Base-by-base conservation (phyloP, 352 stramenopile genomes). In the Pythium phragmitis region DNA sequence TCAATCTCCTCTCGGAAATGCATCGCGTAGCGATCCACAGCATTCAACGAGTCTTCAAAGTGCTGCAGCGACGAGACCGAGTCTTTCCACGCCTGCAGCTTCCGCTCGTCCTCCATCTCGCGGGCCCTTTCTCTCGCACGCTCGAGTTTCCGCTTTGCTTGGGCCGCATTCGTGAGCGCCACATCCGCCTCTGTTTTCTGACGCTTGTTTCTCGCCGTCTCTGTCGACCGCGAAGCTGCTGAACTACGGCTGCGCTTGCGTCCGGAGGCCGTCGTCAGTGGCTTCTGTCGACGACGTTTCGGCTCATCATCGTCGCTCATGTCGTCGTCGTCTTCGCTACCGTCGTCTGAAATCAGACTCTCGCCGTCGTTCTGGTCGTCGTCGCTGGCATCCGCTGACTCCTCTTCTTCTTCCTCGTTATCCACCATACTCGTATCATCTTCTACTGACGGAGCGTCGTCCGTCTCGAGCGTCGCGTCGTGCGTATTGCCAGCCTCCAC, bases 21-120 rank as follows among this genome's bases (percentile, higher is more conserved):
- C 5, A 99, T 71, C 14, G 91, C 96, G 63, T 99, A 98, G 1
- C 90, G 77, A 64, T 99, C 96, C 1, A 98, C 87, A 7, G 92
- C 79, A 33, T 91, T 95, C 33, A 99, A 75, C 23, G 89, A 96
- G 60, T 94, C 86, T 58, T 98, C 87, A 61, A 99, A 96, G 45
- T 88, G 81, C 63, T 85, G 76, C 16, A 94, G 70, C 48, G 82
- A 92, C 30, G 73, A 87, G 0, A 89, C 80, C 0, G 82, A 91
- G 19, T 82, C 78, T 57, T 91, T 91, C 81, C 84, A 92, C 19
- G 96, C 92, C 67, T 96, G 88, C 30, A 90, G 80, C 63, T 98
- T 96, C 65, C 90, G 94, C 50, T 96, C 89, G 28, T 96, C 93
- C 70, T 98, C 96, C 52, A 95, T 74, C 57, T 97, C 91, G 19